phyloP scores from a whole-genome alignment of 1,284 basidiomycete genomes.

The Wallemia mellicola region DNA sequence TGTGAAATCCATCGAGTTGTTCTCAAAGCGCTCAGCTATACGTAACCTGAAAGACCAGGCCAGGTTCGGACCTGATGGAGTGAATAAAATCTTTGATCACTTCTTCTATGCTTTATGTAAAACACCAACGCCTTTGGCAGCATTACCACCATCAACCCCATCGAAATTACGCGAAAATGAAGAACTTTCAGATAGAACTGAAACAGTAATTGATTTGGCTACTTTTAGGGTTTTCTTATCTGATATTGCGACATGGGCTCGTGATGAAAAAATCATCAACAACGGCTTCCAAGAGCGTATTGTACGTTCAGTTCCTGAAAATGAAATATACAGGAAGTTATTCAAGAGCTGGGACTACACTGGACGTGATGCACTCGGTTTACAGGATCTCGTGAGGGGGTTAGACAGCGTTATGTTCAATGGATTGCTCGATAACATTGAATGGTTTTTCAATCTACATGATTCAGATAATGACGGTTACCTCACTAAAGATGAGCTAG shows the following conservation, averaged over 20 bases:
- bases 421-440: conserved; percentile 89
- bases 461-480: conserved; percentile 56
- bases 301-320: conserved; percentile 46
- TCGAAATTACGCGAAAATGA: conserved; percentile 11
- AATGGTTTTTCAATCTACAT: conserved; percentile 80
- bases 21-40: conserved; percentile 78
- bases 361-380: conserved; percentile 45
- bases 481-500: conserved; percentile 80
- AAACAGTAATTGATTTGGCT: conserved; percentile 55
- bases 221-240: conserved; percentile 77
- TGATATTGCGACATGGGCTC: conserved; percentile 82
- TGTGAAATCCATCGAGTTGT: conserved; percentile 73
- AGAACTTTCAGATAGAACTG: conserved; percentile 40
- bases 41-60: conserved; percentile 60
- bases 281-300: conserved; percentile 63
- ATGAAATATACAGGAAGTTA: conserved; percentile 45
- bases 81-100: conserved; percentile 67
- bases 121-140: conserved; percentile 18
- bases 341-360: conserved; percentile 75
- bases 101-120: conserved; percentile 61
- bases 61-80: conserved; percentile 61
- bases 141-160: not conserved
- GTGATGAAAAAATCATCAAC: conserved; percentile 71
- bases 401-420: conserved; percentile 79
- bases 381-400: conserved; percentile 76